Percentiles rank a stretch among this genome's conserved stretches.
These are phyloP conservation scores for Globisporangium carolinianum DNA, from an alignment of 352 stramenopile species.

Conservation along the genomic window DNA sequence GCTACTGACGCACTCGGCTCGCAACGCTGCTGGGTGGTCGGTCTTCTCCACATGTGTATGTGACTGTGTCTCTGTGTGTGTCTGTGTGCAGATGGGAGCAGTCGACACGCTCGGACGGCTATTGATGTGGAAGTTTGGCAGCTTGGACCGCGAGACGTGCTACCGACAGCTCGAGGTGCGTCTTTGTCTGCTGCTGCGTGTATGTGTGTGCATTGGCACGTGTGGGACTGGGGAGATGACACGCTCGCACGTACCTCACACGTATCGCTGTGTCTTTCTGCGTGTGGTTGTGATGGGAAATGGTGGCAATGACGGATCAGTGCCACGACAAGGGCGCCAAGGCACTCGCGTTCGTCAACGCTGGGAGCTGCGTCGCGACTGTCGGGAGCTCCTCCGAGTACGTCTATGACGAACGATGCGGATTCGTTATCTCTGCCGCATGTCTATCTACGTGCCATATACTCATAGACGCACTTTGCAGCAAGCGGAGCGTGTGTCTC, in stretches of 20 bases:
- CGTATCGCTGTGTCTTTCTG: background rate
- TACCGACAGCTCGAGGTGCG: conserved; percentile 63
- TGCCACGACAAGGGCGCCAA: conserved; percentile 85
- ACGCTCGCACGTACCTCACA: background rate
- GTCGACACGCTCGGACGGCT: conserved; percentile 64
- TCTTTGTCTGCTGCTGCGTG: too few relatives aligned
- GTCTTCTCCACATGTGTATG: too few relatives aligned
- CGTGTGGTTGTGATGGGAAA: background rate
- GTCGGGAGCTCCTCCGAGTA: conserved; percentile 72
- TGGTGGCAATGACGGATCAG: conserved; percentile 10
- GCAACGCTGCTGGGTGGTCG: too few relatives aligned
- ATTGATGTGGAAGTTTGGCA: conserved; percentile 80
- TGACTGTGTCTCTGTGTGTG: background rate
- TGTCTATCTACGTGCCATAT: too few relatives aligned
- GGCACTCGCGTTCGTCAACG: conserved; percentile 75
- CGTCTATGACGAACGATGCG: conserved; percentile 6
- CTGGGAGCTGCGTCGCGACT: conserved; percentile 65
- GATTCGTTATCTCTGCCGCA: conserved; percentile 6
- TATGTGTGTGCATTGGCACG: too few relatives aligned
- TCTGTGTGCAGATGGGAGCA: conserved; percentile 50
- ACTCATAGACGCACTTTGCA: conserved; percentile 12
- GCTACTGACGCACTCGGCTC: too few relatives aligned
- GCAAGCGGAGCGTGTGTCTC: conserved; percentile 76
- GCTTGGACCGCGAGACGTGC: conserved; percentile 52
- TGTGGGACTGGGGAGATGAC: background rate